Base-by-base conservation (phyloP, 177 flowering plant genomes). In the Tripterygium wilfordii region DNA sequence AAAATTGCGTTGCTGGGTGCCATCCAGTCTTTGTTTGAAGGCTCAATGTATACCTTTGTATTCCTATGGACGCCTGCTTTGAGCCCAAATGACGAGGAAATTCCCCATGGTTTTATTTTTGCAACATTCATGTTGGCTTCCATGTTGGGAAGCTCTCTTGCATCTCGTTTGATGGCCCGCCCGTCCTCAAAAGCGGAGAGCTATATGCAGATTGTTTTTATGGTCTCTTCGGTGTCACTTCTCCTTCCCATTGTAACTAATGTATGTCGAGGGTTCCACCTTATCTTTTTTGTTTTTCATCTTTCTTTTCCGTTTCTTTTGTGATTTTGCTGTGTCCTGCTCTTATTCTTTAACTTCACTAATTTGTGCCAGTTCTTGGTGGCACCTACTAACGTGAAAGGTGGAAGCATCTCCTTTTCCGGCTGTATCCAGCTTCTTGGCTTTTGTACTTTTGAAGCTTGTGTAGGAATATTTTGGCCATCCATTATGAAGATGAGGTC, bases 401-500 rank as follows among this genome's bases (percentile, higher is more conserved):
- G 88, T 22, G 91, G 87, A 48, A 63, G 96, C 64, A 85, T 94
- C 42, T 71, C 88, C 32, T 81, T 84, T 40, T 18, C 72, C 8
- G 96, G 96, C 15, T 76, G 81, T 39, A 53, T 94, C 49, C 95
- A 83, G 56, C 72, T 89, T 48, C 77, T 94, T 51, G 97, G 99
- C n/a, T 94, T 94, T 74, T 94, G 95, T 58, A 55, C 68, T 20
- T 87, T 94, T 61, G 96, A 94, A 76, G 72, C 83, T 38, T 94
- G 99, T 68, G 97, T 89, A 10, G 99, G 97, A 16, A 67, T 89
- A 56, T 94, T 92, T 66, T 94, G 99, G 99, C 99, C 99, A 43
- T 85, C 96, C 43, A 94, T 94, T 41, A 89, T 89, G 99, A 94
- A 89, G 67, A 89, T 89, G 99, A 76, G 99, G 42, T 94, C 99